Evolutionary conservation across 176 grass and related monocot genomes (phyloP), one percentile per base, ranked within the genome.

Genomic region (Themeda triandra): DNA sequence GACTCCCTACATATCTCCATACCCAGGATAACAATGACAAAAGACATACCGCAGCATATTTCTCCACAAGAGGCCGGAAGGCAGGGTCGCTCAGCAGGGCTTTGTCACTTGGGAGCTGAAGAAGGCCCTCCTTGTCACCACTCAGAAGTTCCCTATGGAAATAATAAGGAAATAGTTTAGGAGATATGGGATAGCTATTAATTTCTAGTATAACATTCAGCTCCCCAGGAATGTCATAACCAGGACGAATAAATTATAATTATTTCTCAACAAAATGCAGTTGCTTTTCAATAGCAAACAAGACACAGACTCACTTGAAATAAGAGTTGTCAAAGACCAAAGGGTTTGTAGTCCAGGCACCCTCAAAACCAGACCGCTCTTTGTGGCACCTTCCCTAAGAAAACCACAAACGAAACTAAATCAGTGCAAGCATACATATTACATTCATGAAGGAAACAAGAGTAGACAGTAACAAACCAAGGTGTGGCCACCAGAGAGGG

Each of bases 21-120:
- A 84, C 62, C 9, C 7, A 9, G 15, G 13, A 65, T 25, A 42
- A 12, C 2, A 1, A 82, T 33, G 4, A 9, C 18, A 5, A 3
- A 5, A 49, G 33, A 48, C 87, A 77, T 80, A 97, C 94, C 60
- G 75, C 89, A 85, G 94, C 94, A 82, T 97, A 97, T 94, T 92
- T 88, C 63, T 97, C 89, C 42, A 97, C 94, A 3, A 94, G 80
- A 51, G 89, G 87, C 82, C 89, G 89, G 80, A 97, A 97, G 75
- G 68, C 80, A 56, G 94, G 94, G 83, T 97, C 94, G 1, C 46
- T 71, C 45, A 97, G 82, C 64, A 97, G 87, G 36, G 94, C n/a
- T 78, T 97, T 97, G 92, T 97, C 94, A 85, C 89, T 92, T 33
- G 94, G 94, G 62, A 97, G 89, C 82, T 97, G 91, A 69, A 97